Conservation (phyloP, 2,329 filamentous ascomycete genomes). For the Penicillium griseofulvum region DNA sequence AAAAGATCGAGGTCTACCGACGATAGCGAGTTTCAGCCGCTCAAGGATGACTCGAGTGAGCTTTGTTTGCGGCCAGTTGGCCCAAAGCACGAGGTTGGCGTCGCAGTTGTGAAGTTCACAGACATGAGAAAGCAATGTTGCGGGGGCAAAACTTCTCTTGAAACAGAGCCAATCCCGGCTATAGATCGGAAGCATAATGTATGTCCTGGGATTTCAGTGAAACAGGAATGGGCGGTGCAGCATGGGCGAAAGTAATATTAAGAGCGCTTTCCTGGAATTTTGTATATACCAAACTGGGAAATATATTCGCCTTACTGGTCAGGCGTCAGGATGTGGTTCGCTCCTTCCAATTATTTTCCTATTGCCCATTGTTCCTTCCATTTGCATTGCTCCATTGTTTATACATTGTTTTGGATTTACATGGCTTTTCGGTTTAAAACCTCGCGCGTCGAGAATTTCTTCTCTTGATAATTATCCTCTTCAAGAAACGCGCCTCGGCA, state of each 20-base stretch:
- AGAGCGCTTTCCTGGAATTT: no score
- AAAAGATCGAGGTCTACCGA: neutral
- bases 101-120: neutral
- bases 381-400: neutral
- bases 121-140: neutral
- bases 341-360: neutral
- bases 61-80: constrained; percentile 25
- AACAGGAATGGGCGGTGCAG: neutral
- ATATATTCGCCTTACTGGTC: neutral
- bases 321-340: neutral
- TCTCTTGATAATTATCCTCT: neutral
- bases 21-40: constrained; percentile 24
- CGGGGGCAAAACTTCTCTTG: neutral
- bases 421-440: neutral
- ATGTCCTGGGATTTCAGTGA: neutral
- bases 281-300: neutral
- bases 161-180: neutral
- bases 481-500: neutral
- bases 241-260: neutral
- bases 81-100: constrained; percentile 12
- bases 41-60: constrained; percentile 31
- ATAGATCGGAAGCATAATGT: neutral
- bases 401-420: neutral
- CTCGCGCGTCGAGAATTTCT: neutral
- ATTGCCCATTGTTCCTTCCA: neutral